Evolutionary conservation across 2,329 filamentous ascomycete genomes (phyloP), one percentile per base, ranked within the genome.

Genomic region (Paecilomyces niveus): DNA sequence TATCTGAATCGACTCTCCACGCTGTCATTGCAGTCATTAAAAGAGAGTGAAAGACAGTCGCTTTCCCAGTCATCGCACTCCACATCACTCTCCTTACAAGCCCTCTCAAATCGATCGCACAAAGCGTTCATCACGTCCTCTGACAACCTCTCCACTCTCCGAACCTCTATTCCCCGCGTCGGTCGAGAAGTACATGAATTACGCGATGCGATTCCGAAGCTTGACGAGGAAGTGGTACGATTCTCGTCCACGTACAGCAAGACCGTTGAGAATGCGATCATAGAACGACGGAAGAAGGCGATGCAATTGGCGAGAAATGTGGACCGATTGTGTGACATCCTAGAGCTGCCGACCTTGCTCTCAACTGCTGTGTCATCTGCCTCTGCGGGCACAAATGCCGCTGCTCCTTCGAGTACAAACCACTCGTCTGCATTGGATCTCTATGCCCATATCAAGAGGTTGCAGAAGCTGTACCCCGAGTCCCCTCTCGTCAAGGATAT

Each of bases 341-440:
- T 99, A 59, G 93, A 97, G 68, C 83, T 99, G 31, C 94, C 94
- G 0, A 86, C 89, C 0, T 78, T 97, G 33, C 83, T 99, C 13
- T 89, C 89, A 11, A 92, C 92, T 1, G 88, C 92, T 15, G 77
- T 81, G 52, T 77, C 76, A 45, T 77, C 78, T 8, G 74, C 71
- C 22, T 70, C 71, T n/a, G 68, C 71, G 54, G 75, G 68, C 59
- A 71, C 73, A 9, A 68, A 70, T 45, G 64, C 68, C 3, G 80
- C 85, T 3, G 72, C 72, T 13, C 67, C 75, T 2, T 71, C 77
- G 6, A 83, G 79, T 9, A 84, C 86, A 60, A 95, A 91, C 65
- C 96, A 97, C 77, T 88, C 92, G 1, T 90, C 91, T 0, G 92
- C 92, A 0, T 80, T 99, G 33, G 94, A 99, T 72, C 81, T 99